phyloP scores from a whole-genome alignment of 129 eudicot genomes.

The Gnaphalium uliginosum region DNA sequence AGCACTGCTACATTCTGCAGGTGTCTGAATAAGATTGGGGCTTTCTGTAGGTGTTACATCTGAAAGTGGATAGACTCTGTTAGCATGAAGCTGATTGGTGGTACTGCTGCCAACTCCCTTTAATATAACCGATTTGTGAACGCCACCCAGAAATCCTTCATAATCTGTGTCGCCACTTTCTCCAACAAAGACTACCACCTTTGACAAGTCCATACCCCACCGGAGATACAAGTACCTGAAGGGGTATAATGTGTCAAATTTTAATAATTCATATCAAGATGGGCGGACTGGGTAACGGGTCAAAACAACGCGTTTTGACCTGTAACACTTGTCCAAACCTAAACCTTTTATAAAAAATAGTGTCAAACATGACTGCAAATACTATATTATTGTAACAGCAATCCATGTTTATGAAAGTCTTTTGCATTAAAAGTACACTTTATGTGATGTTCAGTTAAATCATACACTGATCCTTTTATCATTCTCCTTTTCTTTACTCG shows the following conservation, averaged over 20 bases:
- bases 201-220: constrained; percentile 95
- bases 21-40: constrained; percentile 55
- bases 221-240: constrained; percentile 88
- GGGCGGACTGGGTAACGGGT: not conserved
- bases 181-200: constrained; percentile 86
- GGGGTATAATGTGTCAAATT: not conserved
- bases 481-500: not conserved
- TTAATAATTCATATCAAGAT: not conserved
- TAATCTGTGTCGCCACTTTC: constrained; percentile 98
- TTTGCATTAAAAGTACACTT: not conserved
- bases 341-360: not conserved
- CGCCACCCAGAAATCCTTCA: constrained; percentile 90
- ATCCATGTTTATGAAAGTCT: not conserved
- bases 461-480: not conserved
- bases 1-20: constrained; percentile 49
- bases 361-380: not conserved
- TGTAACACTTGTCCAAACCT: not conserved
- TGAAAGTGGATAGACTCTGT: constrained; percentile 81
- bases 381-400: not conserved
- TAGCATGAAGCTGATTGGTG: constrained; percentile 66
- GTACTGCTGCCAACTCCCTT: constrained; percentile 70
- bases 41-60: constrained; percentile 70
- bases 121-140: constrained; percentile 77
- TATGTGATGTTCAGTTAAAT: not conserved
- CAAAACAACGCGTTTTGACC: not conserved